These are phyloP conservation scores for Lasiodiplodia hormozganensis DNA, from an alignment of 2,329 filamentous ascomycete species.

Conservation along the genomic window DNA sequence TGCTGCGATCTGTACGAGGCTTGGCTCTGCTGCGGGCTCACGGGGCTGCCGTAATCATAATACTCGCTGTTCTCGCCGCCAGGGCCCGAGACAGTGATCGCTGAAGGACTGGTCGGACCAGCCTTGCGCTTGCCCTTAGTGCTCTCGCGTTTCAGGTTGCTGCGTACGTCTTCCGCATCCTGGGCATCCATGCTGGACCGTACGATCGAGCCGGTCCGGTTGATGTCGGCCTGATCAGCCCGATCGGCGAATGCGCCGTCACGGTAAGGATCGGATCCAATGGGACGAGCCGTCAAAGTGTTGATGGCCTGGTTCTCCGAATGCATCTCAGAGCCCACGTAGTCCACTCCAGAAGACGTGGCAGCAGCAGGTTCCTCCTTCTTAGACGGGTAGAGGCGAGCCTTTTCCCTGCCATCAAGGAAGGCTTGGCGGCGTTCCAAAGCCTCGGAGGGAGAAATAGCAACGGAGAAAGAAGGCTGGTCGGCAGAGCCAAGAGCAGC, in stretches of 20 bases:
- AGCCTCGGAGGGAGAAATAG: conserved; percentile 58
- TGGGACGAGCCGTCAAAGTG: conserved; percentile 50
- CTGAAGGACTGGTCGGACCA: conserved; percentile 27
- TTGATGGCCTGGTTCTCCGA: conserved; percentile 52
- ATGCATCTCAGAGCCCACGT: conserved; percentile 37
- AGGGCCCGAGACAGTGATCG: conserved; percentile 10
- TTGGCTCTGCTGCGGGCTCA: conserved; percentile 22
- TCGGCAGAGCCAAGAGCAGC: conserved; percentile 64
- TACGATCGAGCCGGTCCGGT: conserved; percentile 40
- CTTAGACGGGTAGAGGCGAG: conserved; percentile 67
- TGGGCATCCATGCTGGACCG: conserved; percentile 51
- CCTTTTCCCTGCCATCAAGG: conserved; percentile 62
- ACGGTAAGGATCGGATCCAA: conserved; percentile 51
- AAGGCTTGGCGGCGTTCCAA: conserved; percentile 33
- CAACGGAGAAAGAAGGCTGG: conserved; percentile 85
- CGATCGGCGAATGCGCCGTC: conserved; percentile 41
- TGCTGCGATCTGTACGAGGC: conserved; percentile 10
- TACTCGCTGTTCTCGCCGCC: conserved; percentile 1
- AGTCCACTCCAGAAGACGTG: conserved; percentile 42
- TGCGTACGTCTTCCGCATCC: conserved; percentile 55
- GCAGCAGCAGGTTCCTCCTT: conserved; percentile 38
- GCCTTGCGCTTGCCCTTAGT: conserved; percentile 52
- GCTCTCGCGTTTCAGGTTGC: conserved; percentile 53
- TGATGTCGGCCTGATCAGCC: conserved; percentile 18
- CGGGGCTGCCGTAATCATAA: conserved; percentile 20